A percentile compares a stretch with the other conserved stretches of the same genome.
These are phyloP conservation scores for Populus ilicifolia DNA, from an alignment of 345 rosid species.

Conservation along the genomic window DNA sequence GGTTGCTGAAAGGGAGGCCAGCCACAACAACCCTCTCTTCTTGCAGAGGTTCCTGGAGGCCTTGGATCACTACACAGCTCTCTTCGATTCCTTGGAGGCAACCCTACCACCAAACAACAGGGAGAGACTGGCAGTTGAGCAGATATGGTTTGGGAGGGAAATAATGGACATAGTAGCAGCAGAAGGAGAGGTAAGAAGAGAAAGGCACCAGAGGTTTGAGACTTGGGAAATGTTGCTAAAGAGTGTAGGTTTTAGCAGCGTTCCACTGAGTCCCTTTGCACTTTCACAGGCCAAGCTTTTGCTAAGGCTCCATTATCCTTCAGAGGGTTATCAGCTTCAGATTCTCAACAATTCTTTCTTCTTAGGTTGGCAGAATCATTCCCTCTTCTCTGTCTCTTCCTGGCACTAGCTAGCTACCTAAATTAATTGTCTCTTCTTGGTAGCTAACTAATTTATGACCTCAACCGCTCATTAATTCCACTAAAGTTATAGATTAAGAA, in stretches of 20 bases:
- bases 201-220: conserved; percentile 59
- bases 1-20: conserved; percentile 74
- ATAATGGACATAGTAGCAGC: conserved; percentile 66
- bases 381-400: conserved; percentile 88
- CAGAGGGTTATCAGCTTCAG: conserved; percentile 85
- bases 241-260: conserved; percentile 59
- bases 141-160: conserved; percentile 83
- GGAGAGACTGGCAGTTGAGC: conserved; percentile 76
- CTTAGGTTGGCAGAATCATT: conserved; percentile 81
- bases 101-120: conserved; percentile 83
- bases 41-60: conserved; percentile 68
- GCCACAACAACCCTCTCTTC: conserved; percentile 65
- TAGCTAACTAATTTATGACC: too few relatives aligned
- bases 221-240: conserved; percentile 70
- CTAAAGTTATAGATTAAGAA: too few relatives aligned
- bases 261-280: conserved; percentile 74
- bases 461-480: background rate
- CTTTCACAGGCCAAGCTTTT: conserved; percentile 91
- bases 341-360: conserved; percentile 54
- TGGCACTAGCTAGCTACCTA: conserved; percentile 48
- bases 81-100: conserved; percentile 86
- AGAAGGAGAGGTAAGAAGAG: conserved; percentile 56
- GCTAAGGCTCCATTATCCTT: conserved; percentile 88
- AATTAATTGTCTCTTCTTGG: background rate
- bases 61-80: conserved; percentile 66